phyloP scores from a whole-genome alignment of 768 basidiomycete species.

The Calocybe gangraenosa region DNA sequence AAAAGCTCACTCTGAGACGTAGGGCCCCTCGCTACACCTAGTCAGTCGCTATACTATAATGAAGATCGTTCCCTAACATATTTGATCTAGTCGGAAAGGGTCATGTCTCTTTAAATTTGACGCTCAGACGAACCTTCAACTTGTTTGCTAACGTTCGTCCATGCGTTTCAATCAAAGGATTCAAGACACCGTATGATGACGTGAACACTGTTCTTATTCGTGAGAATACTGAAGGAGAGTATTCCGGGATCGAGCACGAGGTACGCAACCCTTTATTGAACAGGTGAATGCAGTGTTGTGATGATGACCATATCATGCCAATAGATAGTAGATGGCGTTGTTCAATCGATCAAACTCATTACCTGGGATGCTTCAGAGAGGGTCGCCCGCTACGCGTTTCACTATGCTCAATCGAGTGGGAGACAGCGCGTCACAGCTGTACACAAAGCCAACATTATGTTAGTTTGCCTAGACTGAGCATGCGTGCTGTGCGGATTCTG shows the following conservation, averaged over 20 bases:
- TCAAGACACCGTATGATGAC: conserved; percentile 97
- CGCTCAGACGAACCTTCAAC: conserved; percentile 94
- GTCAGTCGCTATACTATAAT: conserved; percentile 43
- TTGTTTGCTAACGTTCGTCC: conserved; percentile 99
- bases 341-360: conserved; percentile 99
- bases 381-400: conserved; percentile 97
- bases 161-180: conserved; percentile 92
- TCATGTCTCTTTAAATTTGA: conserved; percentile 96
- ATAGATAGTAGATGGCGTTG: conserved; percentile 93
- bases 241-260: conserved; percentile 99
- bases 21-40: conserved; percentile 95
- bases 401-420: conserved; percentile 88
- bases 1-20: conserved; percentile 3
- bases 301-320: not conserved
- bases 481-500: conserved; percentile 8
- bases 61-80: not conserved
- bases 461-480: conserved; percentile 22
- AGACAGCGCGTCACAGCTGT: conserved; percentile 95
- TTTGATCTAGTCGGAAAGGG: conserved; percentile 84
- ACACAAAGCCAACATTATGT: conserved; percentile 99
- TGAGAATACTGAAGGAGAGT: conserved; percentile 99
- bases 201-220: conserved; percentile 98
- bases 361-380: conserved; percentile 99
- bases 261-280: conserved; percentile 33
- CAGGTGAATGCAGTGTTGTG: too few relatives aligned